Conservation (phyloP, 1,139 yeast species). For the Geotrichum histeridarum region DNA sequence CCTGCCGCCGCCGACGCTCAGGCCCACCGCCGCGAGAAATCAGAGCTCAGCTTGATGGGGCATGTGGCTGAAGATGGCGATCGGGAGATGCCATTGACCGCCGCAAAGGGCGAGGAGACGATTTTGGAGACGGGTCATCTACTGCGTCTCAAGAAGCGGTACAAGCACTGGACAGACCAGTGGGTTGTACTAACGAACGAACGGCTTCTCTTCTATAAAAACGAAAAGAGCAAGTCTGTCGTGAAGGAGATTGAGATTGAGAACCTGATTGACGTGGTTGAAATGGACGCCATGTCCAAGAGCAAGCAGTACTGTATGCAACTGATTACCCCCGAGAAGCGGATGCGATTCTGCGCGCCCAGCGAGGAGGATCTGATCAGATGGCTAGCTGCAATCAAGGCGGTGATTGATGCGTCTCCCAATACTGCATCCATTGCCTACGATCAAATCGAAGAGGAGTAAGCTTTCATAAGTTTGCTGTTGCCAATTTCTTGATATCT, state of each 20-base stretch:
- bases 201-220: slow-evolving; percentile 43
- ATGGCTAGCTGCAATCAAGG: slow-evolving; percentile 49
- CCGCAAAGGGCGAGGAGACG: neutral
- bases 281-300: slow-evolving; percentile 47
- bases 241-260: slow-evolving; percentile 34
- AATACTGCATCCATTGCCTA: slow-evolving; percentile 1
- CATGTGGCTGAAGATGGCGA: neutral
- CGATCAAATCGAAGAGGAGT: slow-evolving; percentile 5
- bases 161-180: slow-evolving; percentile 48
- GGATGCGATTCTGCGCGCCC: slow-evolving; percentile 45
- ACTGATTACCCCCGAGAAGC: slow-evolving; percentile 46
- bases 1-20: neutral
- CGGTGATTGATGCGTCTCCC: slow-evolving; percentile 18
- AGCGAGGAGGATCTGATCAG: slow-evolving; percentile 47
- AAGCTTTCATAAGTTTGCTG: too few species aligned
- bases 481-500: too few species aligned
- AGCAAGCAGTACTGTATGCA: slow-evolving; percentile 47
- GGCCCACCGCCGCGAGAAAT: neutral
- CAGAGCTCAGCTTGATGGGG: neutral
- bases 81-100: neutral
- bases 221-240: slow-evolving; percentile 27
- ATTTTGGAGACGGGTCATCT: slow-evolving; percentile 38
- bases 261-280: slow-evolving; percentile 50
- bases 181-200: slow-evolving; percentile 45
- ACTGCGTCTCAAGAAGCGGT: slow-evolving; percentile 41